A percentile compares a stretch with the other conserved stretches of the same genome.
Conservation (phyloP, 805 yeast species). For the Saturnispora hagleri region DNA sequence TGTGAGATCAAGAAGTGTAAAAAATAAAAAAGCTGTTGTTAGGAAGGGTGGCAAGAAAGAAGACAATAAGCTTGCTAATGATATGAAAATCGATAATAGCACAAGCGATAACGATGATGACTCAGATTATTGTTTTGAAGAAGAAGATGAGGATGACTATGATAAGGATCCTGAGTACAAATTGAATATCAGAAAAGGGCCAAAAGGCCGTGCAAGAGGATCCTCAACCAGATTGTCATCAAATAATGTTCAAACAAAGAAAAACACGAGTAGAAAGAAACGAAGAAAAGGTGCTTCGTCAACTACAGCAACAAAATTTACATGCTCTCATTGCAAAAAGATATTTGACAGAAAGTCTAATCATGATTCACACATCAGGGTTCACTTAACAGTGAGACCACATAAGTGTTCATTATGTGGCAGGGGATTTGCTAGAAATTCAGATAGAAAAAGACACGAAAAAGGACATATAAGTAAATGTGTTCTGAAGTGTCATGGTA, state of each 20-base stretch:
- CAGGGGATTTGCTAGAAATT: constrained; percentile 12
- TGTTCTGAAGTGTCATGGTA: constrained; percentile 5
- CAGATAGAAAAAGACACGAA: constrained; percentile 13
- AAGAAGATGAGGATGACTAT: not conserved
- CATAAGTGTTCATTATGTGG: constrained; percentile 9
- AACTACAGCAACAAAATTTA: not conserved
- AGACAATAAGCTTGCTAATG: not conserved
- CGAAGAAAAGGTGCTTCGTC: not conserved
- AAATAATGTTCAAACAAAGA: not conserved
- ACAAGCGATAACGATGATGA: not conserved
- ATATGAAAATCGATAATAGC: not conserved
- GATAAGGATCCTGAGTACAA: not conserved
- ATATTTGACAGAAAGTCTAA: constrained; percentile 13
- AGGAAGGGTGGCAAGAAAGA: not conserved
- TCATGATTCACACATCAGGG: constrained; percentile 13
- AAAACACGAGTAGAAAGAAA: not conserved
- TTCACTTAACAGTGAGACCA: constrained; percentile 11
- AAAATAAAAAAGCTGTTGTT: not conserved
- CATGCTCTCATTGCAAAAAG: constrained; percentile 10
- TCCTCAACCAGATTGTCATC: not conserved
- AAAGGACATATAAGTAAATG: constrained; percentile 2
- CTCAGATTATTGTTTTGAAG: not conserved
- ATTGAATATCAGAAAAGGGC: not conserved
- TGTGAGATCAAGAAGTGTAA: too few relatives aligned
- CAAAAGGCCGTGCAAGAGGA: not conserved